Evolutionary conservation across 441 rosid species (phyloP), one percentile per base, ranked within the genome.

Genomic region (Eruca vesicaria): DNA sequence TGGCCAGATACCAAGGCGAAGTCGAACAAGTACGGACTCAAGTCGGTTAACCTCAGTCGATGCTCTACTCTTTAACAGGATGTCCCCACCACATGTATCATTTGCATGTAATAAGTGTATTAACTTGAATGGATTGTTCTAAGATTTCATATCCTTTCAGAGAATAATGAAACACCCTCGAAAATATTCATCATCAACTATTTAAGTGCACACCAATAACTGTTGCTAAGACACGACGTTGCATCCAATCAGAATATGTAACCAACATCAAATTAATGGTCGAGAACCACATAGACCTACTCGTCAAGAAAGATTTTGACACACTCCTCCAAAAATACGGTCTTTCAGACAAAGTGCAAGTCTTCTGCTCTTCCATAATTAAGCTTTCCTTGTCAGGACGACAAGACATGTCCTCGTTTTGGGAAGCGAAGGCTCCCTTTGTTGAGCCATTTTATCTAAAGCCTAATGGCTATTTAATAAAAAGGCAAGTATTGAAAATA

Each of bases 141-240:
- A 23, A 68, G 7, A 21, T 4, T 14, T 32, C 38, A n/a, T 68
- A 20, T 74, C 53, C 28, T 73, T 31, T 36, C 81, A 85, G 90
- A 90, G 99, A 91, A 87, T 76, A 87, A 83, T 0, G 96, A 91
- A 83, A 84, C 87, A 63, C 94, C 97, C 11, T 84, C 97, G 20
- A 93, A 90, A 78, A 89, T 96, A 59, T 96, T 96, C 90, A 96
- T 96, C 71, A 84, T 96, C 85, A 96, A 96, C 84, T 93, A 97
- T 82, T 69, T 93, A 73, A 88, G 90, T 66, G 90, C 97, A 35
- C 89, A 93, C 82, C 97, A 90, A 55, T 97, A 90, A 79, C 97
- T 98, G 9, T 76, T 93, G 63, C 82, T 83, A 12, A 78, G 91
- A 77, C 92, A 87, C 10, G 90, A 90, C 11, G 92, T 88, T 36